Evolutionary conservation across 1,139 yeast species (phyloP).

Genomic region (Diutina scorzettiae): DNA sequence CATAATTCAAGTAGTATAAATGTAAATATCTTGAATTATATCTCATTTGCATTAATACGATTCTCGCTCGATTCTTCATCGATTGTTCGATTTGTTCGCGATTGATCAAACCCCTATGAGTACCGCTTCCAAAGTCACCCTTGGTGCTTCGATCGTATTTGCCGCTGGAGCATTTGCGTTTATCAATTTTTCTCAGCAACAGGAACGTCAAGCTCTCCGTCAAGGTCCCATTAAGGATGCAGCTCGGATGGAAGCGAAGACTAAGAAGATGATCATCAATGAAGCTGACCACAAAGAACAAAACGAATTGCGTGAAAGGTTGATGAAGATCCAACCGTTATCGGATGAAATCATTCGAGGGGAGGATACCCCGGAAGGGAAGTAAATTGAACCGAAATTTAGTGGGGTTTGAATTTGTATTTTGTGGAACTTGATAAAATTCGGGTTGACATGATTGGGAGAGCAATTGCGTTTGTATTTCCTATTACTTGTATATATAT

Average conservation of each 20-base stretch:
- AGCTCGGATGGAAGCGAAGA: constrained; percentile 40
- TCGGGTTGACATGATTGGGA: too few relatives aligned
- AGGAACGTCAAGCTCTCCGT: constrained; percentile 56
- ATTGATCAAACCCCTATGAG: constrained; percentile 44
- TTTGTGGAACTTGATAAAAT: too few relatives aligned
- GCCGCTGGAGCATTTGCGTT: constrained; percentile 51
- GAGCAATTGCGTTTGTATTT: too few relatives aligned
- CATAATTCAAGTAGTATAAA: too few relatives aligned
- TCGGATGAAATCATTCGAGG: constrained; percentile 25
- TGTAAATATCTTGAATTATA: too few relatives aligned
- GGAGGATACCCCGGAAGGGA: constrained; percentile 7
- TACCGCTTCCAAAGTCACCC: constrained; percentile 57
- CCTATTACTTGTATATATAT: too few relatives aligned
- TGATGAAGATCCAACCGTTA: constrained; percentile 58
- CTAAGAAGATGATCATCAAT: constrained; percentile 38
- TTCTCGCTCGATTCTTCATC: too few relatives aligned
- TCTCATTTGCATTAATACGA: too few relatives aligned
- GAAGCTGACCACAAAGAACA: constrained; percentile 69
- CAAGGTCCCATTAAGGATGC: constrained; percentile 80
- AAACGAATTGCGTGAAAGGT: constrained; percentile 49
- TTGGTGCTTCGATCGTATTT: constrained; percentile 43
- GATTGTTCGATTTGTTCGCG: too few relatives aligned
- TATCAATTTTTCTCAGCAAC: constrained; percentile 55
- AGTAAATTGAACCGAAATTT: too few relatives aligned
- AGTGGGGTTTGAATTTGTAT: too few relatives aligned